Evolutionary conservation across 1,139 yeast genomes (phyloP), one percentile per base, ranked within the genome.

Genomic region (Hyphopichia burtonii): DNA sequence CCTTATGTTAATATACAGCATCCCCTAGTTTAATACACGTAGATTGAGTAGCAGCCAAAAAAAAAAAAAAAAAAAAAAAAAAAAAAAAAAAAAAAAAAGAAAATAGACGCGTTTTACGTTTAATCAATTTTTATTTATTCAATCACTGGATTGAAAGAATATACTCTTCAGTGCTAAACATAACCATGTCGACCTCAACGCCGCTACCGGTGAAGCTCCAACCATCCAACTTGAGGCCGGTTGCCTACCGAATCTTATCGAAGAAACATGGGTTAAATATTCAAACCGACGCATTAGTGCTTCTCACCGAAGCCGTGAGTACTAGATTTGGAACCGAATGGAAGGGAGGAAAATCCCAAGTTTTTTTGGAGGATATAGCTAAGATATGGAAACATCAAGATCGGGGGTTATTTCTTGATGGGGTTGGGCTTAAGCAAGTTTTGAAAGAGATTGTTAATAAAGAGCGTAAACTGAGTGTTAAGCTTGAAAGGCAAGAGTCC

Each of bases 241-340:
- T 91, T 38, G 98, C 97, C 0, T 93, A 91, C 61, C 72, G 99
- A 36, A 78, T 91, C 2, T 64, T 93, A 16, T 88, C 98, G 3
- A 93, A 90, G 63, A 93, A 93, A 58, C 93, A 90, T 61, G 97
- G 97, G 0, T 74, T 93, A 20, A 91, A 91, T 58, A 78, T 93
- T 48, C 90, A 93, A 55, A 83, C 96, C 0, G 85, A 87, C 47
- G 98, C 97, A 0, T 70, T 93, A 18, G 76, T 74, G 37, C 76
- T 78, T 1, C 68, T 94, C 38, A 88, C 97, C 0, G 83, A 82
- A 17, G 77, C 78, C 43, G 73, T 93, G 32, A 93, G 97, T 7
- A 72, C 72, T 37, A 75, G 77, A 40, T 91, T 83, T 63, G 98
- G 99, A 3, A 78, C 78, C 10, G 91, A 88, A 37, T 93, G 99